A percentile compares a stretch with the other conserved stretches of the same genome.
phyloP scores from a whole-genome alignment of 805 yeast genomes.

The Sugiyamaella chiloensis region DNA sequence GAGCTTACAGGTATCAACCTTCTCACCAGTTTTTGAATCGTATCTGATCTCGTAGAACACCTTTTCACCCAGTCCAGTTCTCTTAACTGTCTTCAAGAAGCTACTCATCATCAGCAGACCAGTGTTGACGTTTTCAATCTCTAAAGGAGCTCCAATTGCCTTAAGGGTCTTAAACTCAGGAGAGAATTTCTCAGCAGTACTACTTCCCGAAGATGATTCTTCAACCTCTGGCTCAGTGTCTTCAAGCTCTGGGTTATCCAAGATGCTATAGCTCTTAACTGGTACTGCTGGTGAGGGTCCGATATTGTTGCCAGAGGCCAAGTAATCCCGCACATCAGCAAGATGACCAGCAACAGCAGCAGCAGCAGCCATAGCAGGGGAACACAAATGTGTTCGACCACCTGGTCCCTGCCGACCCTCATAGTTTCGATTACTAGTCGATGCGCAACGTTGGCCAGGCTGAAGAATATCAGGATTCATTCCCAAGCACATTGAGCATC shows the following conservation, averaged over 20 bases:
- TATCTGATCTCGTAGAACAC: slow-evolving; percentile 89
- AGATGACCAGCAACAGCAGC: slow-evolving; percentile 91
- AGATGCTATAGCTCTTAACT: slow-evolving; percentile 46
- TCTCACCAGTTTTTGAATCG: slow-evolving; percentile 53
- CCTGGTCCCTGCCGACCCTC: slow-evolving; percentile 98
- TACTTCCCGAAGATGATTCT: not conserved
- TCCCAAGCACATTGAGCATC: slow-evolving; percentile 98
- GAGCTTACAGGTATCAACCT: slow-evolving; percentile 76
- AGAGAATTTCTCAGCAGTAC: slow-evolving; percentile 49
- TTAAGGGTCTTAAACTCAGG: slow-evolving; percentile 73
- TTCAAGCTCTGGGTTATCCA: slow-evolving; percentile 31
- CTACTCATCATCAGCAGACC: slow-evolving; percentile 98
- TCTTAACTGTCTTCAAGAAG: slow-evolving; percentile 92
- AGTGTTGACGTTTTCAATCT: slow-evolving; percentile 92
- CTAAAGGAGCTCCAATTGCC: slow-evolving; percentile 89
- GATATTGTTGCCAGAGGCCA: slow-evolving; percentile 20
- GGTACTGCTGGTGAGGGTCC: not conserved
- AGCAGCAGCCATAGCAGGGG: slow-evolving; percentile 99
- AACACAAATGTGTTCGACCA: slow-evolving; percentile 94
- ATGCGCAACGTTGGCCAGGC: slow-evolving; percentile 96
- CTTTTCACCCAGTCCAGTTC: slow-evolving; percentile 87
- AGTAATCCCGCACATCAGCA: slow-evolving; percentile 80
- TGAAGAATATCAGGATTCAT: slow-evolving; percentile 96
- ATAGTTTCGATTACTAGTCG: slow-evolving; percentile 96
- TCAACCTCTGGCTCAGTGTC: slow-evolving; percentile 28